Base-by-base conservation (phyloP, 495 filamentous ascomycete genomes). In the Zalerion maritima region DNA sequence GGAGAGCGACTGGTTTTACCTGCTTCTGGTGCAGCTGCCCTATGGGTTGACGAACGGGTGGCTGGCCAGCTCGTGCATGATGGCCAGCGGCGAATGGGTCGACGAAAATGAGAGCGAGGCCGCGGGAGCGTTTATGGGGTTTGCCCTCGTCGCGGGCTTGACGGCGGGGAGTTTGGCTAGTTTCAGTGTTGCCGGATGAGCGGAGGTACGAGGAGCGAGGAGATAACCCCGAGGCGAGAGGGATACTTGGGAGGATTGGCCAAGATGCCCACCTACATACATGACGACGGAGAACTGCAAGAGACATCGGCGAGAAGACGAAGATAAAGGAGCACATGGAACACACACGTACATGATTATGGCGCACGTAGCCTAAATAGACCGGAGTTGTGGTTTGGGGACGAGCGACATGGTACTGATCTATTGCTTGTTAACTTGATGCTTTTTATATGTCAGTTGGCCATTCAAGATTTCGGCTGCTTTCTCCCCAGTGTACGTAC, bases 101-200 rank as follows among this genome's bases (percentile, higher is more conserved):
- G 72, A 71, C 4, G 70, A 70, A 4, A 69, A 73, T 2, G 87
- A 96, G 54, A 65, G 75, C 16, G 83, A 93, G 58, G 82, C 84
- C 11, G 75, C 84, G 5, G 89, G 89, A 19, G 83, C 80, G 5
- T 96, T 94, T 40, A 96, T 97, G 89, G 81, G 81, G 6, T 46
- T 92, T 42, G 80, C 77, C 55, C 64, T 94, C 21, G 80, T 94
- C 16, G 77, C 62, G 14, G 89, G 89, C 2, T 51, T 96, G 55
- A 69, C 81, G 3, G 69, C 67, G 24, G 89, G 89, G 9, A 94
- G 86, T 61, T 55, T 96, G 43, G 49, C 85, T 53, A 94, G 87
- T 50, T 99, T 96, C 52, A 55, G 71, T 15, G 75, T 67, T 39
- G 64, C 71, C 14, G 62, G 62, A 8, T 23, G 7, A 7, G 21